Base-by-base conservation (phyloP, 768 basidiomycete species). In the Mycena galopus region DNA sequence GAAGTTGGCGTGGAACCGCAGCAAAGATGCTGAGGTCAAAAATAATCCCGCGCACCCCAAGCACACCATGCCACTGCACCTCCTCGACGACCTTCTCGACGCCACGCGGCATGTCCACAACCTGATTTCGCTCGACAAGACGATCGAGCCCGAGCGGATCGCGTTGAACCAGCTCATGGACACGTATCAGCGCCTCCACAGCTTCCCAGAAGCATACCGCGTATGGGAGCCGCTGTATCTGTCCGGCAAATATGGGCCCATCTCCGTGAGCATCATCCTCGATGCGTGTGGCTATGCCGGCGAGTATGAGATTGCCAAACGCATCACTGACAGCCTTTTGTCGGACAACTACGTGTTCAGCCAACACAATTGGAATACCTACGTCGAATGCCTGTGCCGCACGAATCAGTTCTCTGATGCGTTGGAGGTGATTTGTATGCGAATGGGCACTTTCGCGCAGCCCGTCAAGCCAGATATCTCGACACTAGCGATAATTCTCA, bases 101-200 rank as follows among this genome's bases (percentile, higher is more conserved):
- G 67, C 51, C 14, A 67, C 67, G 50, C 71, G 59, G 7, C 58
- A 72, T n/a, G 23, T 75, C 17, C 74, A 75, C 67, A 47, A 75
- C 27, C 16, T 75, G 19, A 82, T 96, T 67, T 87, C 91, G 11
- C 93, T 95, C 3, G 92, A 96, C 58, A 79, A 84, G 11, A 29
- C 16, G 11, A 56, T 75, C 25, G 1, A 11, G 33, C 89, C 90
- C 6, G 88, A 92, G 75, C 81, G 84, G 16, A 80, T 84, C 3
- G 85, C 96, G 16, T 92, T 93, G 88, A 97, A 96, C 78, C 90
- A 94, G 77, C 83, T 98, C 72, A 95, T 98, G 93, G 90, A 95
- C 80, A 91, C 94, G 0, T 98, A 97, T 81, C 91, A 94, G 76
- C 91, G 91, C n/a, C 85, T 92, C 9, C 91, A 90, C 6, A 90